Percentiles rank a stretch among this genome's conserved stretches.
Conservation (phyloP, 2,329 filamentous ascomycete genomes). For the Penicillium sp. region DNA sequence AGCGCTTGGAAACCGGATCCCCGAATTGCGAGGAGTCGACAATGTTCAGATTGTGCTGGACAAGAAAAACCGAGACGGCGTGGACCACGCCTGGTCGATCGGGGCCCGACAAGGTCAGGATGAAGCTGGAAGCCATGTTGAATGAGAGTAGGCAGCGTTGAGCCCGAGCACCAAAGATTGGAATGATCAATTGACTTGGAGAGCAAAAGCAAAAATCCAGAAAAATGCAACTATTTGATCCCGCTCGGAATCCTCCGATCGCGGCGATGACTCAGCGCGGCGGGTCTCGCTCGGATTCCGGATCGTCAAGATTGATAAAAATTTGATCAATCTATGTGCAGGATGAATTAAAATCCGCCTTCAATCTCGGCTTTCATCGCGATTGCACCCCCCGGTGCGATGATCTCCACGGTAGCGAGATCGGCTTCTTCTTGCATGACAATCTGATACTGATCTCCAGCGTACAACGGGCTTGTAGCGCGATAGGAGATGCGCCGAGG, state of each 20-base stretch:
- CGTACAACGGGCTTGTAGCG: slow-evolving; percentile 48
- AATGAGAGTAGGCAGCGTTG: slow-evolving; percentile 22
- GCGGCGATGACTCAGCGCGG: slow-evolving; percentile 6
- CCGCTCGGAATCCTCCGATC: slow-evolving; percentile 5
- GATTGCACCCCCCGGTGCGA: slow-evolving; percentile 27
- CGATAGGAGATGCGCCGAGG: slow-evolving; percentile 45
- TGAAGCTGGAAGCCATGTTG: slow-evolving; percentile 51
- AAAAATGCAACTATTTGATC: neutral
- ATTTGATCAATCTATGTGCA: too few relatives aligned
- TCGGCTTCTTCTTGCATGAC: slow-evolving; percentile 34
- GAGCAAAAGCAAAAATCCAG: slow-evolving; percentile 1
- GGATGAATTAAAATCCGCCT: slow-evolving; percentile 1
- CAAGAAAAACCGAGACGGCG: slow-evolving; percentile 72
- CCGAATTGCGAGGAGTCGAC: slow-evolving; percentile 80
- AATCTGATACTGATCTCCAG: slow-evolving; percentile 44
- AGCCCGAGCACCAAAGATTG: slow-evolving; percentile 14
- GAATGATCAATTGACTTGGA: too few relatives aligned
- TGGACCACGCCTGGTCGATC: slow-evolving; percentile 82
- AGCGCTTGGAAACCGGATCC: slow-evolving; percentile 65
- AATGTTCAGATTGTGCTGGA: slow-evolving; percentile 69
- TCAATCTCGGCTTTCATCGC: slow-evolving; percentile 39
- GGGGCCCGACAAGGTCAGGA: slow-evolving; percentile 75
- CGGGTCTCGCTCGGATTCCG: too few relatives aligned
- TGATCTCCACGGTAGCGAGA: slow-evolving; percentile 31
- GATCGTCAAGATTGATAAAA: too few relatives aligned